Percentiles rank a stretch among this genome's conserved stretches.
These are phyloP conservation scores for Novymonas esmeraldas DNA, from an alignment of 208 protist species.

Conservation along the genomic window DNA sequence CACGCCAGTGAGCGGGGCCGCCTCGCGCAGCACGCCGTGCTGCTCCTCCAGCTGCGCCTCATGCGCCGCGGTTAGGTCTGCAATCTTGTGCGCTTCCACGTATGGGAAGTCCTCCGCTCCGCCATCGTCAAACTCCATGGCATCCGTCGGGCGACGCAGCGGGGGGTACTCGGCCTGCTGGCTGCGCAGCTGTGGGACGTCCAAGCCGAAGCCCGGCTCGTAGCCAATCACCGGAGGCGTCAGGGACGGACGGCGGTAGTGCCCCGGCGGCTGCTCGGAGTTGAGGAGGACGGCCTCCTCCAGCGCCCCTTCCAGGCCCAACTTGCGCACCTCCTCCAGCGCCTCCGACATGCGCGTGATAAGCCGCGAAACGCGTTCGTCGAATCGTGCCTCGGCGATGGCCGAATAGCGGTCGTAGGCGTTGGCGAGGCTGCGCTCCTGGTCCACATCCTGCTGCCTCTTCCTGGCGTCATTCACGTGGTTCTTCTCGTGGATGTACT, in stretches of 20 bases:
- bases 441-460: slow-evolving; percentile 74
- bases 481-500: slow-evolving; percentile 89
- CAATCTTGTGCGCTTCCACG: slow-evolving; percentile 60
- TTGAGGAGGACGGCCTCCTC: slow-evolving; percentile 78
- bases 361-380: slow-evolving; percentile 53
- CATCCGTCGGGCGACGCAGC: slow-evolving; percentile 55
- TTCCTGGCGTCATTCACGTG: slow-evolving; percentile 84
- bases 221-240: slow-evolving; percentile 81
- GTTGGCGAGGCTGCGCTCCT: slow-evolving; percentile 59
- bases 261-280: slow-evolving; percentile 74
- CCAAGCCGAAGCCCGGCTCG: slow-evolving; percentile 85
- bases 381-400: slow-evolving; percentile 53
- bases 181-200: slow-evolving; percentile 83
- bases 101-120: slow-evolving; percentile 55
- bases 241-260: slow-evolving; percentile 70
- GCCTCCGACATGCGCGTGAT: slow-evolving; percentile 66
- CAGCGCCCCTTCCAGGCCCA: slow-evolving; percentile 47
- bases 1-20: slow-evolving; percentile 75
- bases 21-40: slow-evolving; percentile 68
- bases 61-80: slow-evolving; percentile 52
- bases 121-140: slow-evolving; percentile 36
- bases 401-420: slow-evolving; percentile 79
- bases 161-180: slow-evolving; percentile 81
- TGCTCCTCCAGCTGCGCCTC: slow-evolving; percentile 47
- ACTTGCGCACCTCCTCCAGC: slow-evolving; percentile 61